Evolutionary conservation across 192 early-diverging fungal species (phyloP).

Genomic region (Rhizophagus clarus): DNA sequence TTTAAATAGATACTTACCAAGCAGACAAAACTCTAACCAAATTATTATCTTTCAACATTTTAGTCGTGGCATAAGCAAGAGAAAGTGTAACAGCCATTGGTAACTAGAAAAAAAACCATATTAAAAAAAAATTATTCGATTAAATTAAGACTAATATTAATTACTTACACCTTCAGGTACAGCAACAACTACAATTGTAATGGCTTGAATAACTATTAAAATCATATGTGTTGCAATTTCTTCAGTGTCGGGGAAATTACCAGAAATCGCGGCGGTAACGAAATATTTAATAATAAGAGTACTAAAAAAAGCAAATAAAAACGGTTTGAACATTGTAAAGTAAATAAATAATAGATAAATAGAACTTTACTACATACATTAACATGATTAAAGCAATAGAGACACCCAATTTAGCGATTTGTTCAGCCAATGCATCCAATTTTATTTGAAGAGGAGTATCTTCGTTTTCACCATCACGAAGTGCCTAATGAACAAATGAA

Average conservation of each 20-base stretch:
- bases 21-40: conserved; percentile 79
- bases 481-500: conserved; percentile 37
- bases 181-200: conserved; percentile 81
- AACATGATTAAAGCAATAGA: conserved; percentile 83
- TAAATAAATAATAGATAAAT: conserved; percentile 27
- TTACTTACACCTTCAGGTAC: conserved; percentile 73
- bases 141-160: not conserved
- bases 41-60: conserved; percentile 83
- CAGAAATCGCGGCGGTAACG: conserved; percentile 53
- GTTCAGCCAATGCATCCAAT: conserved; percentile 86
- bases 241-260: conserved; percentile 58
- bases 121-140: not conserved
- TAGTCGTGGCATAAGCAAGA: conserved; percentile 78
- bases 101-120: conserved; percentile 34
- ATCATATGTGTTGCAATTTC: conserved; percentile 63
- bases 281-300: conserved; percentile 67
- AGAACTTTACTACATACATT: conserved; percentile 35
- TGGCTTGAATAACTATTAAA: conserved; percentile 76
- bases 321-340: conserved; percentile 35
- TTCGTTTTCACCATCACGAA: conserved; percentile 69
- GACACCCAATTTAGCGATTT: conserved; percentile 93
- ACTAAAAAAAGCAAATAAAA: conserved; percentile 1
- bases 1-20: conserved; percentile 31
- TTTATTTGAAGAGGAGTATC: conserved; percentile 93
- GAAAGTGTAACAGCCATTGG: conserved; percentile 87